Percentiles rank a stretch among this genome's conserved stretches.
Evolutionary conservation across 768 basidiomycete species (phyloP).

Genomic region (Tulasnella sp.): DNA sequence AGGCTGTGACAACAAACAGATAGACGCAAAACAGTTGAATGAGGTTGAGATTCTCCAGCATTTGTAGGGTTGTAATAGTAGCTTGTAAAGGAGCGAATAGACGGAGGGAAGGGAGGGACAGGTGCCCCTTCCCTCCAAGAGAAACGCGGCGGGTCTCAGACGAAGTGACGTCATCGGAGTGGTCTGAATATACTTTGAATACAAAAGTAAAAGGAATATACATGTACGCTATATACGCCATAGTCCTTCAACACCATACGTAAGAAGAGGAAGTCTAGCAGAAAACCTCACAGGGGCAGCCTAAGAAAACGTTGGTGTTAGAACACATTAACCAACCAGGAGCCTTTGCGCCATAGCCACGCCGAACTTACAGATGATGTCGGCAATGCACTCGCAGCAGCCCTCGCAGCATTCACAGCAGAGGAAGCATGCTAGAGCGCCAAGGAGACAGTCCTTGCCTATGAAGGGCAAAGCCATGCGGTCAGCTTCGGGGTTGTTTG

Average conservation of each 20-base stretch:
- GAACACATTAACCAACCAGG: background rate
- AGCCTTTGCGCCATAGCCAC: background rate
- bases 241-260: background rate
- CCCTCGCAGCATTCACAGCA: conserved; percentile 28
- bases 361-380: conserved; percentile 26
- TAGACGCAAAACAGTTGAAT: background rate
- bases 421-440: conserved; percentile 20
- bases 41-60: background rate
- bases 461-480: background rate
- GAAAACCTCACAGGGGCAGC: conserved; percentile 27
- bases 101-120: no score
- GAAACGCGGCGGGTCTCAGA: no score
- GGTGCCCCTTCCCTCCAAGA: no score
- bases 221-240: background rate
- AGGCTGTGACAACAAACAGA: background rate
- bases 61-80: background rate
- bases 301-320: background rate
- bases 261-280: conserved; percentile 3
- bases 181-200: background rate
- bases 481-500: background rate
- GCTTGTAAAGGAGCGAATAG: background rate
- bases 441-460: conserved; percentile 24
- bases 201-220: background rate
- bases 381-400: conserved; percentile 27
- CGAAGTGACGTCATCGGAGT: no score